Percentiles rank a stretch among this genome's conserved stretches.
Evolutionary conservation across 805 yeast genomes (phyloP).

Genomic region (Saccharomycopsis sp.): DNA sequence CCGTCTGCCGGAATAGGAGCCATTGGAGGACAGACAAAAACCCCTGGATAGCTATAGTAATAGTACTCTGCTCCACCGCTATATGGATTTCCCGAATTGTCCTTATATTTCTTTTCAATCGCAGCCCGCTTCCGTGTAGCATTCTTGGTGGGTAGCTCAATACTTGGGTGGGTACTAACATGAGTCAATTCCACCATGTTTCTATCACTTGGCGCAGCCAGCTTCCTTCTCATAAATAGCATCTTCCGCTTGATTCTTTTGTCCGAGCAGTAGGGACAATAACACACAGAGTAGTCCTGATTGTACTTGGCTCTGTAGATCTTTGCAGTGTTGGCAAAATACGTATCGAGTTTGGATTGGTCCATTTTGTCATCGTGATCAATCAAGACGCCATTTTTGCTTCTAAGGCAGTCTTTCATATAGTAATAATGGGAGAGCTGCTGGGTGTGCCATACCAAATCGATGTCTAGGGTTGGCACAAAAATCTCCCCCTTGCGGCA

Average conservation of each 20-base stretch:
- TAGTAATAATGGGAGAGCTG: neutral
- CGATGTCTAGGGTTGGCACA: neutral
- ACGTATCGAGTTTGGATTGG: neutral
- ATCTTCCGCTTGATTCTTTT: neutral
- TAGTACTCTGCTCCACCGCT: neutral
- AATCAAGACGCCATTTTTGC: neutral
- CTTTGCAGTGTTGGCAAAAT: neutral
- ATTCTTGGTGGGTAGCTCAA: neutral
- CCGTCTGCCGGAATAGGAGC: neutral
- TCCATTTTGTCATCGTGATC: neutral
- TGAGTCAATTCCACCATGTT: neutral
- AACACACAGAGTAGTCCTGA: neutral
- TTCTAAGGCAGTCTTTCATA: neutral
- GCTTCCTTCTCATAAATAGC: neutral
- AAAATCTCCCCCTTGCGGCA: neutral
- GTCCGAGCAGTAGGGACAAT: neutral
- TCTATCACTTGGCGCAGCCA: too few relatives aligned
- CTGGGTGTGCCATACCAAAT: neutral
- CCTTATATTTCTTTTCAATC: neutral
- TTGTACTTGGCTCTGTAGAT: neutral
- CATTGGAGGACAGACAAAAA: neutral
- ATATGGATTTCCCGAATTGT: neutral
- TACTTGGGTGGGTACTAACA: neutral
- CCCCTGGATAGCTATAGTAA: neutral
- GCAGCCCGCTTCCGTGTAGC: neutral